Evolutionary conservation across 2,329 filamentous ascomycete genomes (phyloP).

Genomic region (Sporothrix dimorphospora): DNA sequence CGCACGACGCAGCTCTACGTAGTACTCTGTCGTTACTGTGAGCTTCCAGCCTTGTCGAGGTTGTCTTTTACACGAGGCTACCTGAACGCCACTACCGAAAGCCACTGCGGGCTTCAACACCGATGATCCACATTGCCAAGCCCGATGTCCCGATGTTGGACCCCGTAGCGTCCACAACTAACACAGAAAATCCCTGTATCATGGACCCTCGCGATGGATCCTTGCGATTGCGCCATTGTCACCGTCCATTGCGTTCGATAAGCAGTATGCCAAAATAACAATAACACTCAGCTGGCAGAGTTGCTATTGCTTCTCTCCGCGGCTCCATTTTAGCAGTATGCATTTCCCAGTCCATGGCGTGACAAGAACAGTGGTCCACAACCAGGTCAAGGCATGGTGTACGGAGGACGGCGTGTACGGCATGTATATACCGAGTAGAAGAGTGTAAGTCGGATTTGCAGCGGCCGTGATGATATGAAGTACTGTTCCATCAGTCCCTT

Average conservation of each 20-base stretch:
- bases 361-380: background rate
- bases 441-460: background rate
- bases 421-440: no score
- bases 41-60: no score
- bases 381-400: background rate
- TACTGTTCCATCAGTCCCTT: background rate
- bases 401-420: no score
- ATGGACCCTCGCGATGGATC: background rate
- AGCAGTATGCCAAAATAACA: background rate
- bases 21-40: no score
- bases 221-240: conserved; percentile 10
- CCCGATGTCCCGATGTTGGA: conserved; percentile 12
- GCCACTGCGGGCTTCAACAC: background rate
- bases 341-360: no score
- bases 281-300: no score
- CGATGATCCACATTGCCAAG: conserved; percentile 8
- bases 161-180: background rate
- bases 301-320: no score
- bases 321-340: no score
- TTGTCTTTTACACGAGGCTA: background rate
- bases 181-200: background rate
- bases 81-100: background rate
- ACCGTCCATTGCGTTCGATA: conserved; percentile 4
- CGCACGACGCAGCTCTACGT: background rate
- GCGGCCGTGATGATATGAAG: background rate